phyloP scores from a whole-genome alignment of 2,329 filamentous ascomycete species.

The Fusarium domesticum region DNA sequence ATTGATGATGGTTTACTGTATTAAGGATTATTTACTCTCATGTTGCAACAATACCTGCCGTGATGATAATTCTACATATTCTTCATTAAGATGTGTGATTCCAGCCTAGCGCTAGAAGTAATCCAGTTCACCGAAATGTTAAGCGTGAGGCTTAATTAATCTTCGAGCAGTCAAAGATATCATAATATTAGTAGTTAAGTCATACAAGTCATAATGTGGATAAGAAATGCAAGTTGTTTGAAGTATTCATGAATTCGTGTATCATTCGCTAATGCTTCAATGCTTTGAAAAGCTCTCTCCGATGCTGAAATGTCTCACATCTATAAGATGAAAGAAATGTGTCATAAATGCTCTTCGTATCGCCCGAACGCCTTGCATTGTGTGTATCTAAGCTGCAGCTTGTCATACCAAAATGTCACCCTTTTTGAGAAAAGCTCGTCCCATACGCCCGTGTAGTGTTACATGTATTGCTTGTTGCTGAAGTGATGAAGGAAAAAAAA shows the following conservation, averaged over 20 bases:
- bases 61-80: too few relatives aligned
- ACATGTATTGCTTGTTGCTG: not conserved
- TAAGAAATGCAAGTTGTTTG: not conserved
- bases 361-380: constrained; percentile 18
- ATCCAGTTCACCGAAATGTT: too few relatives aligned
- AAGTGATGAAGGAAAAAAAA: not conserved
- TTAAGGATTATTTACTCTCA: not conserved
- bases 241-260: constrained; percentile 6
- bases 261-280: constrained; percentile 11
- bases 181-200: too few relatives aligned
- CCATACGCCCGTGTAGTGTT: constrained; percentile 7
- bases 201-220: too few relatives aligned
- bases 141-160: too few relatives aligned
- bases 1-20: not conserved
- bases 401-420: constrained; percentile 14
- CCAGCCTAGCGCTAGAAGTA: too few relatives aligned
- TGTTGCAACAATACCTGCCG: too few relatives aligned
- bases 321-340: not conserved
- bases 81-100: too few relatives aligned
- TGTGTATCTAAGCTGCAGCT: constrained; percentile 14
- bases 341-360: constrained; percentile 1
- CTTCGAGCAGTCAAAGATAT: too few relatives aligned
- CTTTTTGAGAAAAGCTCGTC: constrained; percentile 10
- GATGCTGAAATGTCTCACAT: not conserved
- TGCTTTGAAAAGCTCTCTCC: not conserved